Base-by-base conservation (phyloP, 75 land plant species). In the Picea glauca region DNA sequence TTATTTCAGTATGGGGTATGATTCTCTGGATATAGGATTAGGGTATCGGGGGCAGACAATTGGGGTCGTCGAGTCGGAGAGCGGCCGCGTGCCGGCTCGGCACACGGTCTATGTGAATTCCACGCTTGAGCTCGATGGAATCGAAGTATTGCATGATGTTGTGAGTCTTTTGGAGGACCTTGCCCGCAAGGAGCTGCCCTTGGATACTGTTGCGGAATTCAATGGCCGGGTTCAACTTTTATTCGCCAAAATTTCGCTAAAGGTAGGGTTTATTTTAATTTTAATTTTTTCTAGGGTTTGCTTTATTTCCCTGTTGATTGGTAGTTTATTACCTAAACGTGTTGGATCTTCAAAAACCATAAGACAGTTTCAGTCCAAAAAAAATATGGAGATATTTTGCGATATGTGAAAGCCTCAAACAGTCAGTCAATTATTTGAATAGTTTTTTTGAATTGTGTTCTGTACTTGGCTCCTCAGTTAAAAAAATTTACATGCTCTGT, bases 151-250 rank as follows among this genome's bases (percentile, higher is more conserved):
- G 43, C 66, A 81, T 30, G 88, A 90, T 72, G 85, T 67, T 26
- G 11, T 82, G 61, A 80, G 76, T 57, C 72, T 90, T 80, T 60
- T 90, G 21, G 85, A 70, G 81, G 92, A 90, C 78, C 56, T 88
- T 68, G 86, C 80, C 8, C 78, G 40, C 58, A 88, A 90, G 1
- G 2, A 33, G 7, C 70, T 90, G 12, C 82, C 87, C 1, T 86
- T 90, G 8, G 92, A 85, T 59, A 86, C 90, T 13, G 59, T 72
- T 61, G 66, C 88, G 13, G 32, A 65, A 58, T 59, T 88, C 58
- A 31, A 59, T 9, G 92, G 92, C 6, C 13, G 58, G 15, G 7
- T 90, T 20, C 77, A 80, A 21, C 8, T 87, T 17, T 83, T 76
- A 56, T 79, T 78, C 59, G 62, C 72, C 58, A 33, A 77, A n/a